phyloP scores from a whole-genome alignment of 768 basidiomycete genomes.

The Lactarius pseudohatsudake region DNA sequence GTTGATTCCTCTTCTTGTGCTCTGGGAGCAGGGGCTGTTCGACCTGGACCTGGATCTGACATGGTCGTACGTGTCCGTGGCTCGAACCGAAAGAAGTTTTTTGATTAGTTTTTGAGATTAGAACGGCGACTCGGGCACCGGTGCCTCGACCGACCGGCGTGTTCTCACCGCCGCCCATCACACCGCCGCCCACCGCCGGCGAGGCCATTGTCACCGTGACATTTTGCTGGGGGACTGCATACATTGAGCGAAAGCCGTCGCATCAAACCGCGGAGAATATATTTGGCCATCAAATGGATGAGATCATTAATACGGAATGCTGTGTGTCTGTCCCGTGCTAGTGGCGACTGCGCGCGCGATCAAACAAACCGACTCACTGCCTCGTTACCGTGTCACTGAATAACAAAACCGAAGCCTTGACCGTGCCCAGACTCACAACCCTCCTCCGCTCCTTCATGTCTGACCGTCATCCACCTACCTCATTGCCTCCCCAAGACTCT shows the following conservation, averaged over 20 bases:
- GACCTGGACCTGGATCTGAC: constrained; percentile 12
- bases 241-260: background rate
- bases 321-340: background rate
- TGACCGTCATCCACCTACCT: constrained; percentile 33
- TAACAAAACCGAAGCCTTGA: constrained; percentile 24
- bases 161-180: background rate
- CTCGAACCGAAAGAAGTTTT: background rate
- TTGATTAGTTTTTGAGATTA: background rate
- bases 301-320: constrained; percentile 1
- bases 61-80: background rate
- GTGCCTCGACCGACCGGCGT: background rate
- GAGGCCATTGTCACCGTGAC: background rate
- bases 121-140: background rate
- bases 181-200: background rate
- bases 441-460: constrained; percentile 31
- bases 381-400: constrained; percentile 26
- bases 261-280: background rate
- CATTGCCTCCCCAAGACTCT: constrained; percentile 40
- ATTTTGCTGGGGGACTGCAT: background rate
- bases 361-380: constrained; percentile 24
- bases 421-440: background rate
- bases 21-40: constrained; percentile 26
- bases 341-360: constrained; percentile 5
- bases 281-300: background rate
- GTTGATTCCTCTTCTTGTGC: constrained; percentile 38